Percentiles rank a stretch among this genome's conserved stretches.
phyloP scores from a whole-genome alignment of 208 protist genomes.

The Trypanosoma melophagium region DNA sequence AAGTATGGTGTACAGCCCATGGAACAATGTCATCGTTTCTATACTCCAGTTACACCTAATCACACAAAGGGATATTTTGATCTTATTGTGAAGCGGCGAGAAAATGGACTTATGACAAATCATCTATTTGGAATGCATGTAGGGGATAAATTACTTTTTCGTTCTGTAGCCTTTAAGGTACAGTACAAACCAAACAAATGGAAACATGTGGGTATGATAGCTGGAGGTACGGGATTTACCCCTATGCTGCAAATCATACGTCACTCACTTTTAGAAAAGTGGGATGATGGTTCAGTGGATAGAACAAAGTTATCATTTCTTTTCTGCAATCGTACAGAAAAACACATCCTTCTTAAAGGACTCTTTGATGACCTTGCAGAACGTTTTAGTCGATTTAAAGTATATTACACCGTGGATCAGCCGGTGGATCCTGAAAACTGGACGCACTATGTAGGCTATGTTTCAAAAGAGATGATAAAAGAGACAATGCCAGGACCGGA shows the following conservation, averaged over 20 bases:
- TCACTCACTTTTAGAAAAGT: conserved; percentile 61
- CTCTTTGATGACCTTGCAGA: conserved; percentile 84
- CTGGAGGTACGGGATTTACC: conserved; percentile 93
- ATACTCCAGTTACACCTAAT: conserved; percentile 88
- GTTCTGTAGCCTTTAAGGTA: conserved; percentile 80
- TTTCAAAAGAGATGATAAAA: conserved; percentile 77
- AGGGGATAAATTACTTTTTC: conserved; percentile 83
- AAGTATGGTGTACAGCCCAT: conserved; percentile 84
- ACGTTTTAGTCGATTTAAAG: conserved; percentile 71
- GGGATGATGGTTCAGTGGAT: conserved; percentile 71
- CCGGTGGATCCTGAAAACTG: conserved; percentile 76
- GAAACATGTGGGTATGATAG: conserved; percentile 91
- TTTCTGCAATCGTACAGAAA: conserved; percentile 92
- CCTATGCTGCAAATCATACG: conserved; percentile 93
- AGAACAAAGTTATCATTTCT: conserved; percentile 89
- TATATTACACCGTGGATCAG: conserved; percentile 91
- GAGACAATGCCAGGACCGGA: conserved; percentile 74
- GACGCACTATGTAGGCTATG: conserved; percentile 78
- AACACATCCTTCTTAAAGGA: conserved; percentile 89
- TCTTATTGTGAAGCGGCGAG: conserved; percentile 85
- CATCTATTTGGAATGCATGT: conserved; percentile 89
- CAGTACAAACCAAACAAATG: conserved; percentile 85
- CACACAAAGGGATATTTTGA: conserved; percentile 89
- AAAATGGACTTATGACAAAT: conserved; percentile 76
- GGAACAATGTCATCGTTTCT: conserved; percentile 88